Base-by-base conservation (phyloP, 805 yeast genomes). In the Saccharomyces kudriavzevii region DNA sequence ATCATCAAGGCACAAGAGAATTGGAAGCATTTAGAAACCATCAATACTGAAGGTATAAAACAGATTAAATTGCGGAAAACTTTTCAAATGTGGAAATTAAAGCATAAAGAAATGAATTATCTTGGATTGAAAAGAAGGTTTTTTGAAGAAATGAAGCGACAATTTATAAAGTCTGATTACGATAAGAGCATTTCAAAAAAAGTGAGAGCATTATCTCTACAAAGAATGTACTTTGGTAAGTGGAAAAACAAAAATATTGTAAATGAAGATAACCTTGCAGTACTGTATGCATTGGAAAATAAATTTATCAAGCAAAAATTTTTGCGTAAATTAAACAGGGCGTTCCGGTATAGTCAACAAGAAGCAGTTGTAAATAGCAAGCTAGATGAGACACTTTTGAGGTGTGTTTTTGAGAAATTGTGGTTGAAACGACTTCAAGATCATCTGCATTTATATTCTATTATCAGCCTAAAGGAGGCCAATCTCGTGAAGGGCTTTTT, bases 341-440 rank as follows among this genome's bases (percentile, higher is more conserved):
- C 47, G 4, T 48, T 52, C n/a, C 43, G 52, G 10, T 43, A 58
- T 49, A 55, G 47, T 17, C 46, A 54, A 48, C 53, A 53, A 27
- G 66, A 64, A 40, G n/a, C 22, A 3, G 4, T 25, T 13, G 60
- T 52, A 4, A 30, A 31, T 3, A 22, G 26, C 1, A 55, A 27
- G 6, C 26, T 60, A 17, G 54, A 56, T 35, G 6, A 17, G 8
- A 45, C 57, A 26, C 49, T 60, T 3, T 17, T 51, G 17, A 40
- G 35, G 27, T 54, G 50, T 49, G 49, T 58, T 9, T 58, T 66
- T 29, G 47, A 54, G 13, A 51, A 52, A 5, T 28, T 62, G 4
- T 67, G 69, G 70, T 26, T 20, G 10, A 59, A 54, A 48, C 55
- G 65, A 40, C 60, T 59, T 28, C 26, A 54, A 40, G 60, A 63